Evolutionary conservation across 768 basidiomycete genomes (phyloP), one percentile per base, ranked within the genome.

Genomic region (Thelephora aurantiotincta): DNA sequence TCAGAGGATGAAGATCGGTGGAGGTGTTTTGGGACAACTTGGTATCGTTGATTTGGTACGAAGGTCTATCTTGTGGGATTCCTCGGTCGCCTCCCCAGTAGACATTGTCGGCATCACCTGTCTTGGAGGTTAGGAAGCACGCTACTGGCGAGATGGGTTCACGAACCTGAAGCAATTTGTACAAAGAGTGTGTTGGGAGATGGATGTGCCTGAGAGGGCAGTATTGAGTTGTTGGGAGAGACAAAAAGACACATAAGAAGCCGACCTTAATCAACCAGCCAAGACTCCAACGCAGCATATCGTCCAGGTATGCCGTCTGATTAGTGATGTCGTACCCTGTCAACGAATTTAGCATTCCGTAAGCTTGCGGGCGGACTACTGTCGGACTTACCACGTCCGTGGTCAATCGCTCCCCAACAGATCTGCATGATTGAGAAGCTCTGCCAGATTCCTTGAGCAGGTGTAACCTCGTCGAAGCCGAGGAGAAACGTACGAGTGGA

Each of bases 71-170:
- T 13, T 63, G 63, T 11, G 90, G 90, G 44, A 96, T 86, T 49
- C 68, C 69, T 43, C 68, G 71, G 55, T 96, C 92, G 11, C 83
- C 87, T 50, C 89, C 92, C 90, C 92, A 94, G 58, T 96, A 97
- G 2, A 70, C 70, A 54, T 85, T 74, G 58, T 91, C 85, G 16
- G 74, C 57, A 47, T 75, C 63, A 20, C 68, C 82, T 80, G 22
- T 26, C 33, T 19, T 23, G 35, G 14, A n/a, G 12, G 43, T 33
- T 6, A 18, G 30, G 12, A 51, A 34, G 52, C 41, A n/a, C n/a
- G 49, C 33, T 45, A n/a, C 46, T 37, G 20, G 45, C 14, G 16
- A 16, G 44, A 35, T 36, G 23, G 33, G 33, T 60, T 9, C 33
- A 2, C 70, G 54, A 53, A 82, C 77, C 70, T 47, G 78, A 70